A percentile compares a stretch with the other conserved stretches of the same genome.
Evolutionary conservation across 2,329 filamentous ascomycete genomes (phyloP).

Genomic region (Aspergillus nomiae): DNA sequence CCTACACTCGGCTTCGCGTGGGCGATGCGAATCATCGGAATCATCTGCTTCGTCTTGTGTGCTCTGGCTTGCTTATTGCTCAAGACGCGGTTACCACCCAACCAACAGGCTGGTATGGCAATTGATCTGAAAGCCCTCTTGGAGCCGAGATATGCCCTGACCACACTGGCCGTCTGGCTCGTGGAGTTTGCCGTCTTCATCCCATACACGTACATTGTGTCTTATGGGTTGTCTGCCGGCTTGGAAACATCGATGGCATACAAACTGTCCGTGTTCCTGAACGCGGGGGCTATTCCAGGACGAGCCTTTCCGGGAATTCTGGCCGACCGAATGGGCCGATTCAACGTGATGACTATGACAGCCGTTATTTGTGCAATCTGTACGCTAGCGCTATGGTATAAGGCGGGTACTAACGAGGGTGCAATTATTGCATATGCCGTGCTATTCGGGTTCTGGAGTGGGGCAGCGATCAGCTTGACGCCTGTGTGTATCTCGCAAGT

Average conservation of each 20-base stretch:
- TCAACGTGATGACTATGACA: slow-evolving; percentile 35
- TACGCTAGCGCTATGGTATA: slow-evolving; percentile 26
- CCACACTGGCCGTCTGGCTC: slow-evolving; percentile 34
- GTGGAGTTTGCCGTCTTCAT: slow-evolving; percentile 41
- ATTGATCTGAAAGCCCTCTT: slow-evolving; percentile 26
- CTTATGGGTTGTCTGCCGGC: slow-evolving; percentile 31
- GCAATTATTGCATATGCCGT: slow-evolving; percentile 22
- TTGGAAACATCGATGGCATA: slow-evolving; percentile 31
- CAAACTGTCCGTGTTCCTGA: slow-evolving; percentile 34
- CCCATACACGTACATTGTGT: slow-evolving; percentile 38
- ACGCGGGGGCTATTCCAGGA: slow-evolving; percentile 34
- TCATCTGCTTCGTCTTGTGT: slow-evolving; percentile 25
- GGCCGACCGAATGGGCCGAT: slow-evolving; percentile 36
- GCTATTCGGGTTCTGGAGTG: slow-evolving; percentile 28
- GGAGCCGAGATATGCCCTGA: slow-evolving; percentile 28
- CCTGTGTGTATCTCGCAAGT: slow-evolving; percentile 35
- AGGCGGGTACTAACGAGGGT: slow-evolving; percentile 9
- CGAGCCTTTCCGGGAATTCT: slow-evolving; percentile 35
- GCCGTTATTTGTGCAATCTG: slow-evolving; percentile 21
- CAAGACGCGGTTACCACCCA: slow-evolving; percentile 24
- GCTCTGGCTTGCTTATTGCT: slow-evolving; percentile 22
- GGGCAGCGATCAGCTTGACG: slow-evolving; percentile 31
- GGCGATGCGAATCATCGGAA: slow-evolving; percentile 34
- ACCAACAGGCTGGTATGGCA: slow-evolving; percentile 17
- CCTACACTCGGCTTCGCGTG: slow-evolving; percentile 35